These are phyloP conservation scores for Phanerochaete carnosa DNA, from an alignment of 768 basidiomycete species.

Conservation along the genomic window DNA sequence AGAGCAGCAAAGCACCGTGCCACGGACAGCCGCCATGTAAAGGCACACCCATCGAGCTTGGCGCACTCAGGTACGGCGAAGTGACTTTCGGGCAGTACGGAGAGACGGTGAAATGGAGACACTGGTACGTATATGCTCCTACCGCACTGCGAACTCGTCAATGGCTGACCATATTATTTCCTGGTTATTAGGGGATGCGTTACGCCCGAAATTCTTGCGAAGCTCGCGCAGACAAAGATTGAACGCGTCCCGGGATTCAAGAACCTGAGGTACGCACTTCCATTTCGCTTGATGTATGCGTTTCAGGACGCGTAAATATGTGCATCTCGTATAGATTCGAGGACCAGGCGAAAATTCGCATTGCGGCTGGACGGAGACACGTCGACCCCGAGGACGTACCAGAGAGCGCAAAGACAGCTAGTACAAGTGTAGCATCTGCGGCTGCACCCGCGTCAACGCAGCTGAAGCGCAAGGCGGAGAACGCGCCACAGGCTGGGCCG, in stretches of 20 bases:
- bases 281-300: not conserved
- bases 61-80: constrained; percentile 64
- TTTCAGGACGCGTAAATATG: not conserved
- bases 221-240: constrained; percentile 42
- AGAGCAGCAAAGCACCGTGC: constrained; percentile 65
- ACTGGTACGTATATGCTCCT: constrained; percentile 51
- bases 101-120: constrained; percentile 71
- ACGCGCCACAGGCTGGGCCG: constrained; percentile 20
- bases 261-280: constrained; percentile 43
- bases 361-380: constrained; percentile 50
- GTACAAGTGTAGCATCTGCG: not conserved
- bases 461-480: constrained; percentile 43
- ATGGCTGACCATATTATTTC: constrained; percentile 1
- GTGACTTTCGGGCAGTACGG: constrained; percentile 43
- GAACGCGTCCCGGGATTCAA: constrained; percentile 48
- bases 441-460: constrained; percentile 13
- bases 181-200: constrained; percentile 63
- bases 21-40: constrained; percentile 61
- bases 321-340: constrained; percentile 34
- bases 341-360: constrained; percentile 62
- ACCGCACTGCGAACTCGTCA: not conserved
- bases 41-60: constrained; percentile 48
- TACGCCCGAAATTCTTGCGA: constrained; percentile 49
- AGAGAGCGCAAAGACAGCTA: constrained; percentile 31
- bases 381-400: constrained; percentile 62